Percentiles rank a stretch among this genome's conserved stretches.
phyloP scores from a whole-genome alignment of 495 filamentous ascomycete genomes.

The Xylaria bambusicola region DNA sequence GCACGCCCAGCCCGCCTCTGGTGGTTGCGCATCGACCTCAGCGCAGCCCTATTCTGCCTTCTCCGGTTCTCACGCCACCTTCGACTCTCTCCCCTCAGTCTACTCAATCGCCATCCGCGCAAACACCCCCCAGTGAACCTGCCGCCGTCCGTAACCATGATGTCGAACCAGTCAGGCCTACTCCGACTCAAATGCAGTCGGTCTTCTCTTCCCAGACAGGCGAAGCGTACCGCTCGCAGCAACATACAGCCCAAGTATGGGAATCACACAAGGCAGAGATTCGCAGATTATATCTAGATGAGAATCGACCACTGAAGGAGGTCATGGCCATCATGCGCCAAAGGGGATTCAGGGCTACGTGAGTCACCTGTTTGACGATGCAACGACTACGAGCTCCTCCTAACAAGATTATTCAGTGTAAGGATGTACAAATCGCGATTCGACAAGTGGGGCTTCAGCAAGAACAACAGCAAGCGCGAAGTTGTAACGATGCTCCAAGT shows the following conservation, averaged over 20 bases:
- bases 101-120: slow-evolving; percentile 20
- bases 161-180: slow-evolving; percentile 22
- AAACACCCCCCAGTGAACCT: slow-evolving; percentile 21
- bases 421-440: slow-evolving; percentile 40
- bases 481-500: slow-evolving; percentile 40
- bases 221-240: slow-evolving; percentile 34
- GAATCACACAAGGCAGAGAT: slow-evolving; percentile 38
- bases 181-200: slow-evolving; percentile 31
- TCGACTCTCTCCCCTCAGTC: slow-evolving; percentile 17
- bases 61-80: slow-evolving; percentile 16
- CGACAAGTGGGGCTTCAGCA: slow-evolving; percentile 38
- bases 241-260: slow-evolving; percentile 35
- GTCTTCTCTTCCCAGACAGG: slow-evolving; percentile 37
- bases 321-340: slow-evolving; percentile 41
- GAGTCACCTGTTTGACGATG: slow-evolving; percentile 18
- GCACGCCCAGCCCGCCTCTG: slow-evolving; percentile 7
- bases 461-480: slow-evolving; percentile 39
- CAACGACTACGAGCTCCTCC: slow-evolving; percentile 13
- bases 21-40: slow-evolving; percentile 18
- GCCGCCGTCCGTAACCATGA: slow-evolving; percentile 23
- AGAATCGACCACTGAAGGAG: slow-evolving; percentile 37
- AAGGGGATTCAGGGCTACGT: slow-evolving; percentile 40
- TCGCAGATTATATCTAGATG: slow-evolving; percentile 35
- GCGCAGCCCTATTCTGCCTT: slow-evolving; percentile 10
- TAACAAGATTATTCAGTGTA: slow-evolving; percentile 26